phyloP scores from a whole-genome alignment of 176 grass and related monocot genomes.

The Carex cristatella region DNA sequence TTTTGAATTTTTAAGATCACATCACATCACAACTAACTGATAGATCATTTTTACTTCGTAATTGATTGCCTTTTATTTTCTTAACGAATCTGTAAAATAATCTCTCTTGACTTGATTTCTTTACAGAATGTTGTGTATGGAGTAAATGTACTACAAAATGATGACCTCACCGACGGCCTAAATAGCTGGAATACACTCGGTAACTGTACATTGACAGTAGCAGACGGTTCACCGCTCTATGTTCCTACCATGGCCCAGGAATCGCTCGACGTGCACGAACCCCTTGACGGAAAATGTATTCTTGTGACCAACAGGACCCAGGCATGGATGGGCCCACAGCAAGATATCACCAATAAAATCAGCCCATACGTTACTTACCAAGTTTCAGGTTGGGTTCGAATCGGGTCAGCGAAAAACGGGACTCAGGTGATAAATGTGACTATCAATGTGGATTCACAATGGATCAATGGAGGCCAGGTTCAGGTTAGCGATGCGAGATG shows the following conservation, averaged over 20 bases:
- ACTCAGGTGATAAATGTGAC: conserved; percentile 47
- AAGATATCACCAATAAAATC: conserved; percentile 55
- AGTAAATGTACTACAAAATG: conserved; percentile 64
- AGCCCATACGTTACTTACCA: conserved; percentile 63
- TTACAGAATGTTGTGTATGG: conserved; percentile 65
- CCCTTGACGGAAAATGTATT: conserved; percentile 65
- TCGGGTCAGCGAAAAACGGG: conserved; percentile 24
- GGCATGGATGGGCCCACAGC: conserved; percentile 74
- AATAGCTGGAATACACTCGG: conserved; percentile 61
- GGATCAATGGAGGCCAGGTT: conserved; percentile 68
- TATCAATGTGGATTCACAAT: conserved; percentile 49
- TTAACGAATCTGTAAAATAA: neutral
- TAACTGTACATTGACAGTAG: conserved; percentile 42
- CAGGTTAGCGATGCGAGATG: conserved; percentile 53
- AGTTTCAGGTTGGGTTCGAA: conserved; percentile 70
- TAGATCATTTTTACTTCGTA: neutral
- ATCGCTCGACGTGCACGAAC: conserved; percentile 38
- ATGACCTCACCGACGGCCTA: conserved; percentile 45
- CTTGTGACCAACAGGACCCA: conserved; percentile 59
- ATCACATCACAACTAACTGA: neutral
- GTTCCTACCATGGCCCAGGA: conserved; percentile 59
- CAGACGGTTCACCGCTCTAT: conserved; percentile 46
- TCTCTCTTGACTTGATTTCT: neutral
- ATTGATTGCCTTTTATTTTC: too few species aligned
- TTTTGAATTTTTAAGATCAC: neutral